Evolutionary conservation across 2,329 filamentous ascomycete species (phyloP), one percentile per base, ranked within the genome.

Genomic region (Xylariaceae sp.): DNA sequence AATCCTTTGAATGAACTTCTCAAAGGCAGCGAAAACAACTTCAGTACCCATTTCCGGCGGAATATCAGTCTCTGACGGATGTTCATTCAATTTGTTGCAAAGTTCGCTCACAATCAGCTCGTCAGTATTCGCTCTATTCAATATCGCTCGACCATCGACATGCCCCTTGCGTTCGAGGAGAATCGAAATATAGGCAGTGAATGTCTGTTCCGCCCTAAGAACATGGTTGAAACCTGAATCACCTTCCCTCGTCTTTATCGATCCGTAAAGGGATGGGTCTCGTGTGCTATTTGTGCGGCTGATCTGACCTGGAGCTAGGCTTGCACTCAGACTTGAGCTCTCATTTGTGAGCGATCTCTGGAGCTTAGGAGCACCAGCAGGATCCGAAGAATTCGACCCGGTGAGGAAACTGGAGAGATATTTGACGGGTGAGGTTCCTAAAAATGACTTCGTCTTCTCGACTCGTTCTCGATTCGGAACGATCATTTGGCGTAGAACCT

Each of bases 381-480:
- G 49, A 11, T 69, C 64, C 27, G 66, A 69, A 50, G 71, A 74
- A 25, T 65, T 75, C 45, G 75, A 78, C 20, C 81, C 79, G 25
- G 81, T 79, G 57, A 94, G 81, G 43, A 96, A 80, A 59, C 79
- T 95, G 0, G 91, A 94, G 14, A 97, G 73, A 59, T 95, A 76
- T 64, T 96, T 97, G 38, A 94, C 88, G 0, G 92, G 91, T 1
- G 91, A 96, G n/a, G 85, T 80, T 4, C 83, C 82, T 8, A 92
- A 76, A 60, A 88, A 87, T 1, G 82, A 83, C 44, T 77, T 77
- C 10, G 80, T 77, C 63, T 80, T 86, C 58, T 83, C 80, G 0
- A 77, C 74, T n/a, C n/a, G n/a, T n/a, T n/a, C n/a, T 33, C 83
- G 77, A 23, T 80, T 72, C 17, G 79, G 72, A 33, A 87, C 72